Percentiles rank a stretch among this genome's conserved stretches.
phyloP scores from a whole-genome alignment of 2,329 filamentous ascomycete genomes.

The Pseudopithomyces maydicus region DNA sequence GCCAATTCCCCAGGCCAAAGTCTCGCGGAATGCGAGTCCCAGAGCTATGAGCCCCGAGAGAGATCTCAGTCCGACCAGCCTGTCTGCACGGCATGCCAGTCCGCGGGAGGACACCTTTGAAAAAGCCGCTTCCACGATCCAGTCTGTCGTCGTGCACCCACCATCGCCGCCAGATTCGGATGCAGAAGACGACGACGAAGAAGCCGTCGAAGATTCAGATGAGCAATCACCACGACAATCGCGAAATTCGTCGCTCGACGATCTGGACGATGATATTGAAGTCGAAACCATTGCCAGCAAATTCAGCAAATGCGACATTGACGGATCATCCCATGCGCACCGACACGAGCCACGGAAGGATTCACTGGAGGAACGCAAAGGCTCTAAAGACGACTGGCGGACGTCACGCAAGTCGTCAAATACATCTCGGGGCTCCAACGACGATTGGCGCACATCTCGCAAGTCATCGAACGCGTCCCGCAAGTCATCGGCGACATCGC shows the following conservation, averaged over 20 bases:
- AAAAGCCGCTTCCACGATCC: neutral
- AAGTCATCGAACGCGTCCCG: neutral
- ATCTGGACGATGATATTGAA: neutral
- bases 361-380: neutral
- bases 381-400: neutral
- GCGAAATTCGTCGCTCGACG: slow-evolving; percentile 1
- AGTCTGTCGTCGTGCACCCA: slow-evolving; percentile 3
- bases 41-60: neutral
- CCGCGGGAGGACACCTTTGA: slow-evolving; percentile 1
- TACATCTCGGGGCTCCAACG: neutral
- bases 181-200: slow-evolving; percentile 1
- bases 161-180: slow-evolving; percentile 4
- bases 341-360: neutral
- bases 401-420: neutral
- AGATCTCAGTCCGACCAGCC: neutral
- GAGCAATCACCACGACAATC: neutral
- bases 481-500: neutral
- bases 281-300: neutral
- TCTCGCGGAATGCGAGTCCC: neutral
- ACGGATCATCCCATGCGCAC: neutral
- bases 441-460: slow-evolving; percentile 1
- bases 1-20: slow-evolving; percentile 3
- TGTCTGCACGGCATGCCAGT: slow-evolving; percentile 3
- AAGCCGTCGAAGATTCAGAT: neutral
- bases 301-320: slow-evolving; percentile 4